Evolutionary conservation across 495 filamentous ascomycete genomes (phyloP).

Genomic region (Podospora pseudoanserina): DNA sequence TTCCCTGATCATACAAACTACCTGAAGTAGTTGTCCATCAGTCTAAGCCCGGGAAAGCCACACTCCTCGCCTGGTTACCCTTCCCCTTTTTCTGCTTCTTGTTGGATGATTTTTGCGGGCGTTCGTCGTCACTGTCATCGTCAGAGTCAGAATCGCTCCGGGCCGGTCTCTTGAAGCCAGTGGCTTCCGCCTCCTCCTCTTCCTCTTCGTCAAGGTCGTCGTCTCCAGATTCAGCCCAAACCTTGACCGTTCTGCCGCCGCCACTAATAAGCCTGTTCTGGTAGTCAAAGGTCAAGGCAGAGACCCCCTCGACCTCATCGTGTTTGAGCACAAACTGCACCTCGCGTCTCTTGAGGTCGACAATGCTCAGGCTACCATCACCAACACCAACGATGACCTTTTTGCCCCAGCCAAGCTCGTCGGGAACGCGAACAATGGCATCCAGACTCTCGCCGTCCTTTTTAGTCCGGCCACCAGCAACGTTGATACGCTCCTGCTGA

Average conservation of each 20-base stretch:
- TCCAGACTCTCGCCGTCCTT: constrained; percentile 66
- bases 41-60: constrained; percentile 35
- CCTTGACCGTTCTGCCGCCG: constrained; percentile 76
- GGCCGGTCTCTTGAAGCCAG: constrained; percentile 42
- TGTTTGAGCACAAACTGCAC: constrained; percentile 55
- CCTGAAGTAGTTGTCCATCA: neutral
- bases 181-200: constrained; percentile 45
- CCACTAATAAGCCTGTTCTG: constrained; percentile 81
- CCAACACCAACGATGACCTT: constrained; percentile 71
- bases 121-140: constrained; percentile 42
- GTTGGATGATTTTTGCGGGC: constrained; percentile 37
- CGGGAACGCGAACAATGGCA: constrained; percentile 61
- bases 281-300: constrained; percentile 75
- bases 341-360: constrained; percentile 43
- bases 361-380: constrained; percentile 57
- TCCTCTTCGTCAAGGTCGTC: constrained; percentile 42
- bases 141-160: constrained; percentile 41
- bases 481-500: constrained; percentile 79
- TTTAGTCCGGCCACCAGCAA: constrained; percentile 58
- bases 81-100: constrained; percentile 50
- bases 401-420: constrained; percentile 61
- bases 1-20: neutral
- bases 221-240: constrained; percentile 59
- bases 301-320: constrained; percentile 79
- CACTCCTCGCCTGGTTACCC: constrained; percentile 20